phyloP scores from a whole-genome alignment of 164 flowering plant genomes.

The Stephania japonica region DNA sequence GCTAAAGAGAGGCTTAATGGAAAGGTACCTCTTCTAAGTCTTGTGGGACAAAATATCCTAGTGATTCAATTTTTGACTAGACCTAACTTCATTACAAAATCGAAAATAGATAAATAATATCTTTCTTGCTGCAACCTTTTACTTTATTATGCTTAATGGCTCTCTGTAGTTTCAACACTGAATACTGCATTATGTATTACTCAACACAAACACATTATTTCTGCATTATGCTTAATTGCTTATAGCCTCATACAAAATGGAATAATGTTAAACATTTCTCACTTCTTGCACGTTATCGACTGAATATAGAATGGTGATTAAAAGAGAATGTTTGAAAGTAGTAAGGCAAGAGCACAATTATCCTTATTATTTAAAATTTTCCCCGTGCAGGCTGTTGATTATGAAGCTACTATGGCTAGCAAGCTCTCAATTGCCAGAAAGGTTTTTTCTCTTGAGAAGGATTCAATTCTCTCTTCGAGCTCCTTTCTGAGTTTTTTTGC shows the following conservation, averaged over 20 bases:
- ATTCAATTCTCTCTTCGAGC: conserved; percentile 45
- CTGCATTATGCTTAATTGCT: too few species aligned
- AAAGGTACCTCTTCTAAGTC: conserved; percentile 39
- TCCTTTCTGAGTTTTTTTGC: conserved; percentile 69
- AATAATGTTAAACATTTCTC: too few species aligned
- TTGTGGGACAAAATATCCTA: neutral
- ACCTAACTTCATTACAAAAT: neutral
- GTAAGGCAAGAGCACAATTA: neutral
- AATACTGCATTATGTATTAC: too few species aligned
- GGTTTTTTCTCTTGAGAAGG: conserved; percentile 65
- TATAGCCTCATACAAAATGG: too few species aligned
- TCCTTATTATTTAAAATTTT: neutral
- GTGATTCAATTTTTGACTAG: neutral
- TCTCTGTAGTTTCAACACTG: too few species aligned
- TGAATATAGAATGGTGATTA: too few species aligned
- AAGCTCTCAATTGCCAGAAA: conserved; percentile 87
- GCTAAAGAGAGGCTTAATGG: conserved; percentile 51
- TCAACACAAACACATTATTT: too few species aligned
- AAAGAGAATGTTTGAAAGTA: too few species aligned
- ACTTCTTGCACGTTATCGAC: too few species aligned
- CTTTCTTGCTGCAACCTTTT: neutral
- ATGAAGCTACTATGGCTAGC: conserved; percentile 82
- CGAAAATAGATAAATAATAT: neutral
- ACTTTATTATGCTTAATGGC: too few species aligned
- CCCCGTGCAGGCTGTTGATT: conserved; percentile 71